Percentiles rank a stretch among this genome's conserved stretches.
Evolutionary conservation across 2,329 filamentous ascomycete species (phyloP).

Genomic region (Triangularia setosa): DNA sequence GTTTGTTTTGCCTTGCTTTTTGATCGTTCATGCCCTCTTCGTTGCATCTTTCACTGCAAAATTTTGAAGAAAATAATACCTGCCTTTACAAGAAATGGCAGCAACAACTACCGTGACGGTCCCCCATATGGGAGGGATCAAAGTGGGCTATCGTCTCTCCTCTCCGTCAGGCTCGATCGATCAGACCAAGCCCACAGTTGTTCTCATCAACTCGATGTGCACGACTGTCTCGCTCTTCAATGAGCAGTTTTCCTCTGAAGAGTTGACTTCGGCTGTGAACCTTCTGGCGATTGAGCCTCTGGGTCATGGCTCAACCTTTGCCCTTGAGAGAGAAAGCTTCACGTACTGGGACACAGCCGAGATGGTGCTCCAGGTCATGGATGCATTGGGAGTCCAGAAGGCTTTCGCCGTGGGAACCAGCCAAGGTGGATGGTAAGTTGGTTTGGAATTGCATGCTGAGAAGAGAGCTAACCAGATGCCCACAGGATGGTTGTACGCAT

Average conservation of each 20-base stretch:
- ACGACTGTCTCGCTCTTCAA: slow-evolving; percentile 45
- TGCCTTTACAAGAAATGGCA: slow-evolving; percentile 24
- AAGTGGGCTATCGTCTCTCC: slow-evolving; percentile 38
- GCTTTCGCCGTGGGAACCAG: slow-evolving; percentile 50
- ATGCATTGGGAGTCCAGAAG: slow-evolving; percentile 44
- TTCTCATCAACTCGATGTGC: slow-evolving; percentile 51
- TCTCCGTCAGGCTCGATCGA: slow-evolving; percentile 34
- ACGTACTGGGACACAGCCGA: slow-evolving; percentile 54
- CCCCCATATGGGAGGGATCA: slow-evolving; percentile 46
- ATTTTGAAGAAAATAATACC: not conserved
- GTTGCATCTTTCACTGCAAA: not conserved
- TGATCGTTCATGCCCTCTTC: not conserved
- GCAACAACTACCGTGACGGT: slow-evolving; percentile 42
- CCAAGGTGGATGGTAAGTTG: slow-evolving; percentile 45
- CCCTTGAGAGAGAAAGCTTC: slow-evolving; percentile 41
- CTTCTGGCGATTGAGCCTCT: slow-evolving; percentile 51
- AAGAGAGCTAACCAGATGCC: not conserved
- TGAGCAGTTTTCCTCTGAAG: slow-evolving; percentile 39
- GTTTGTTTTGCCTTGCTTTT: not conserved
- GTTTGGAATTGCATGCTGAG: not conserved
- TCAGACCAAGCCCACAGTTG: slow-evolving; percentile 46
- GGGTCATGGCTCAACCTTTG: slow-evolving; percentile 47
- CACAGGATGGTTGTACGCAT: slow-evolving; percentile 42
- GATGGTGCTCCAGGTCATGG: slow-evolving; percentile 54
- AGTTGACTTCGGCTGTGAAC: slow-evolving; percentile 41